Evolutionary conservation across 495 filamentous ascomycete genomes (phyloP), one percentile per base, ranked within the genome.

Genomic region (Lasiosphaeria ovina): DNA sequence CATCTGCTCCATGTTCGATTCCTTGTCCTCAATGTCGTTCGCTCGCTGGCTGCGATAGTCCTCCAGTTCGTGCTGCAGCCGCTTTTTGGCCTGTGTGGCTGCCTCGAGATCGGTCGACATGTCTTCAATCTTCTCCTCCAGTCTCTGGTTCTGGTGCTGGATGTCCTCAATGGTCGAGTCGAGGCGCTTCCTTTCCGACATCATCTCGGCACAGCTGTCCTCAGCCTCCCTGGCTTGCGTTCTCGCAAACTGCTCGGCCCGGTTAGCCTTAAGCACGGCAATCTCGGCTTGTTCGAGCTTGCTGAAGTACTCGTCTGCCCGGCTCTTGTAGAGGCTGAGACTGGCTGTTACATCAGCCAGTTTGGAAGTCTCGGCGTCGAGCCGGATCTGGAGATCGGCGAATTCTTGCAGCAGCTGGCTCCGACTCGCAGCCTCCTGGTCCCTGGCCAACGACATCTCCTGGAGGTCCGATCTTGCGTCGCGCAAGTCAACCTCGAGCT

Each of bases 201-300:
- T 89, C 63, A 97, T 90, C 49, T 87, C 85, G 3, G 92, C 91
- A 60, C 87, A 96, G 10, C 87, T 90, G 49, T 98, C 93, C 62
- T 98, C 95, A 0, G 92, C 90, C 72, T 98, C 94, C 59, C 83
- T 85, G 11, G 89, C 86, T 65, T 96, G 93, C 17, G 89, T 77
- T 72, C 91, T 95, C 49, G 94, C 93, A 69, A 97, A 96, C 68
- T 96, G 90, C 74, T 98, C 94, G 0, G 95, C 93, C 7, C 93
- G 83, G 53, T 83, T 86, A 49, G 94, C 93, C 73, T 97, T 97
- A 60, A 98, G 83, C 24, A 98, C 91, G 8, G 92, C 87, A 62
- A 98, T 93, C 70, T 98, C 94, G 14, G 94, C 94, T 70, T 97
- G 93, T 70, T 98, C 94, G 16, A 98, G 87, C 75, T 96, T 97